These are phyloP conservation scores for Xylaria telfairii DNA, from an alignment of 495 filamentous ascomycete genomes.

Conservation along the genomic window DNA sequence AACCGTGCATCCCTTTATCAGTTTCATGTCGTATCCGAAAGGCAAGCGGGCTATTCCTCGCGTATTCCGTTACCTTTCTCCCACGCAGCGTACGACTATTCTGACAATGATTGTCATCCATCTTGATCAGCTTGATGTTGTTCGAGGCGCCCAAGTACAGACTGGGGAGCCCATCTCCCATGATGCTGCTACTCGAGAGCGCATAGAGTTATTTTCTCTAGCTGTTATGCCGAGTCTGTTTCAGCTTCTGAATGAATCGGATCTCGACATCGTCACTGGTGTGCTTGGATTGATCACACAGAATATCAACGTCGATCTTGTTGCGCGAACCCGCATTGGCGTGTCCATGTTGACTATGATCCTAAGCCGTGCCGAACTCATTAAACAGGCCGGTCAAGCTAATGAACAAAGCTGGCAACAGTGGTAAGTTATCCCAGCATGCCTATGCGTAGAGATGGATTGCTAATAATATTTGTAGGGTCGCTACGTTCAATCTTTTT, in stretches of 20 bases:
- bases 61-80: conserved; percentile 90
- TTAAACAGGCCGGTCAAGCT: conserved; percentile 76
- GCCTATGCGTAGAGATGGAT: not conserved
- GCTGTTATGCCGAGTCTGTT: conserved; percentile 90
- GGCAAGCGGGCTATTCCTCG: conserved; percentile 95
- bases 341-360: conserved; percentile 93
- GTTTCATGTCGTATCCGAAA: conserved; percentile 91
- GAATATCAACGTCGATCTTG: conserved; percentile 76
- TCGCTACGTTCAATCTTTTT: conserved; percentile 74
- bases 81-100: conserved; percentile 90
- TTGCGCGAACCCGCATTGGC: conserved; percentile 84
- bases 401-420: conserved; percentile 77
- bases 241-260: conserved; percentile 86
- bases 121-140: conserved; percentile 88
- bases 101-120: conserved; percentile 96
- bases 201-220: conserved; percentile 86
- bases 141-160: conserved; percentile 73
- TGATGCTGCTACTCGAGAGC: conserved; percentile 77
- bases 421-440: conserved; percentile 64
- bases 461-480: conserved; percentile 46
- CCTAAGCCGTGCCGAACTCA: conserved; percentile 88
- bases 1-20: conserved; percentile 91
- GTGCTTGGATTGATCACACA: conserved; percentile 84
- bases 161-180: conserved; percentile 69
- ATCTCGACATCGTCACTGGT: conserved; percentile 86